Conservation (phyloP, 495 filamentous ascomycete species). For the Pseudotulostoma volvatum region DNA sequence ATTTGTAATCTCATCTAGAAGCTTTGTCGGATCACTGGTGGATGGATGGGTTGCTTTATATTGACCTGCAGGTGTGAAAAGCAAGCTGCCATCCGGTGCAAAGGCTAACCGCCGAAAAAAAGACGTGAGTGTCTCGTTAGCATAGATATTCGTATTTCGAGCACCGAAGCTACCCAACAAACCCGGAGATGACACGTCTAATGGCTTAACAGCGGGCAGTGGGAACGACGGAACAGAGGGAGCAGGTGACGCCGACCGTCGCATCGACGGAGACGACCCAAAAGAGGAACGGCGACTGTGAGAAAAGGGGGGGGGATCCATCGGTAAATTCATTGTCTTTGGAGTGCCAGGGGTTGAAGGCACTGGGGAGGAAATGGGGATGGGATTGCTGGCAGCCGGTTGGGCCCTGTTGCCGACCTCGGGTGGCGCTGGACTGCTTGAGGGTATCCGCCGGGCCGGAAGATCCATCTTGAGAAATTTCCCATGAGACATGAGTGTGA, state of each 20-base stretch:
- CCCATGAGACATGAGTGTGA: conserved; percentile 63
- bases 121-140: conserved; percentile 92
- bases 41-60: conserved; percentile 67
- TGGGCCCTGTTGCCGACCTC: conserved; percentile 46
- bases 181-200: conserved; percentile 69
- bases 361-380: conserved; percentile 60
- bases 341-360: conserved; percentile 94
- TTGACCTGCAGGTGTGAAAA: conserved; percentile 93
- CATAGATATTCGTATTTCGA: conserved; percentile 79
- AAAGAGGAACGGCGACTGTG: conserved; percentile 92
- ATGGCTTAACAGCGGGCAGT: conserved; percentile 88
- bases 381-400: conserved; percentile 38
- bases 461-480: conserved; percentile 79
- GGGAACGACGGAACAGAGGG: conserved; percentile 75
- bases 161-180: conserved; percentile 43
- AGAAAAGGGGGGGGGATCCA: conserved; percentile 89
- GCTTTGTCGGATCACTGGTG: conserved; percentile 49
- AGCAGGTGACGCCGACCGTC: conserved; percentile 86
- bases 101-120: conserved; percentile 94
- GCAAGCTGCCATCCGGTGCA: conserved; percentile 82
- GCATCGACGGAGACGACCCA: conserved; percentile 68
- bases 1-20: conserved; percentile 74
- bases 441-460: conserved; percentile 74
- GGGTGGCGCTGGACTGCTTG: conserved; percentile 81
- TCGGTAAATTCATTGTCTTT: conserved; percentile 72